phyloP scores from a whole-genome alignment of 768 basidiomycete species.

The Imleria badia region DNA sequence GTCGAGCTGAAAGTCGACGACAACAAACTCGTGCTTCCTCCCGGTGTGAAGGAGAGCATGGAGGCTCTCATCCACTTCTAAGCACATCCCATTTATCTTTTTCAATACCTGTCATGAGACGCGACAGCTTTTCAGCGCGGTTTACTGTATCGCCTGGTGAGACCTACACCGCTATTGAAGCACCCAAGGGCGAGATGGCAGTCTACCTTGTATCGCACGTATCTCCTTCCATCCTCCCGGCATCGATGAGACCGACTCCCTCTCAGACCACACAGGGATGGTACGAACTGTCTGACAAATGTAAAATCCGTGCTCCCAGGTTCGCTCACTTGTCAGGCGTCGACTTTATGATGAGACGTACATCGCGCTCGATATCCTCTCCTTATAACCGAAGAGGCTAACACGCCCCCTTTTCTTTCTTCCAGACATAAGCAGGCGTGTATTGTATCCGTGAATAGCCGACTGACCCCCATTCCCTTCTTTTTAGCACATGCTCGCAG shows the following conservation, averaged over 20 bases:
- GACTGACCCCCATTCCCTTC: slow-evolving; percentile 29
- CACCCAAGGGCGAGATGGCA: slow-evolving; percentile 98
- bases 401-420: slow-evolving; percentile 16
- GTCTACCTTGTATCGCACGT: slow-evolving; percentile 95
- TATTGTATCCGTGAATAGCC: background rate
- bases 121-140: slow-evolving; percentile 86
- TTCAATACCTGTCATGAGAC: background rate
- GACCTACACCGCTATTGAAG: slow-evolving; percentile 97
- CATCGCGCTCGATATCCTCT: too few relatives aligned
- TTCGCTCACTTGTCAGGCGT: too few relatives aligned
- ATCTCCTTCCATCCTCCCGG: background rate
- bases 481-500: slow-evolving; percentile 82
- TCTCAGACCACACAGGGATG: slow-evolving; percentile 55
- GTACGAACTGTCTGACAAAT: too few relatives aligned
- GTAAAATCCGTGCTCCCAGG: too few relatives aligned
- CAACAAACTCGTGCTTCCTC: slow-evolving; percentile 95
- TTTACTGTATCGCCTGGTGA: slow-evolving; percentile 94
- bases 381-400: too few relatives aligned
- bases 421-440: slow-evolving; percentile 36
- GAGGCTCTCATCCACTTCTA: slow-evolving; percentile 98
- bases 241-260: background rate
- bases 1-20: slow-evolving; percentile 99
- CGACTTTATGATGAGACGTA: too few relatives aligned
- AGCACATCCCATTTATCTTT: slow-evolving; percentile 37
- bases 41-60: slow-evolving; percentile 99